These are phyloP conservation scores for Barbarea vulgaris DNA, from an alignment of 345 rosid genomes.

Conservation along the genomic window DNA sequence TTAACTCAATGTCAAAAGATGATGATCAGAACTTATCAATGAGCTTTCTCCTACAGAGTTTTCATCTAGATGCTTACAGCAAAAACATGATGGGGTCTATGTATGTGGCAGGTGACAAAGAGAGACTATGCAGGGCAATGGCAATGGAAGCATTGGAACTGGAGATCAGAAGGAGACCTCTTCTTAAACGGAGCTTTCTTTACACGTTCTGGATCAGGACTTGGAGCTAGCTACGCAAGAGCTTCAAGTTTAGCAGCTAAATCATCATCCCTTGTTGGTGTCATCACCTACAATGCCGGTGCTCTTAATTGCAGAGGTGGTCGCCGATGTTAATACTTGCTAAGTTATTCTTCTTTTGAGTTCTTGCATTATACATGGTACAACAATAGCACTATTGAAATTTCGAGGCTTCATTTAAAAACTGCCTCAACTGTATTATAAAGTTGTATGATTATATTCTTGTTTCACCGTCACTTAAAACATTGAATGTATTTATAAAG, in stretches of 20 bases:
- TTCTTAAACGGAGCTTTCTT: conserved; percentile 65
- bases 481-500: conserved; percentile 35
- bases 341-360: conserved; percentile 17
- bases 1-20: background rate
- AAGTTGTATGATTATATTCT: conserved; percentile 35
- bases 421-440: conserved; percentile 41
- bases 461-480: conserved; percentile 14
- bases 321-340: conserved; percentile 50
- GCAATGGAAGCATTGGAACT: conserved; percentile 61
- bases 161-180: conserved; percentile 70
- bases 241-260: conserved; percentile 72
- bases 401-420: conserved; percentile 39
- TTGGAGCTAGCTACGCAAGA: conserved; percentile 58
- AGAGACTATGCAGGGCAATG: conserved; percentile 44
- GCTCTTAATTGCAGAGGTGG: conserved; percentile 57
- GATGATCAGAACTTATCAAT: background rate
- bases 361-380: conserved; percentile 38
- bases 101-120: conserved; percentile 57
- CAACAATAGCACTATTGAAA: conserved; percentile 24
- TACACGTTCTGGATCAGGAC: conserved; percentile 56
- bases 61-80: background rate
- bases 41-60: background rate
- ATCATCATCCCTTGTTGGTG: conserved; percentile 57
- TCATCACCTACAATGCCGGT: conserved; percentile 55
- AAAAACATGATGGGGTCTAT: background rate